phyloP scores from a whole-genome alignment of 345 rosid genomes.

The Lepidium didymum region DNA sequence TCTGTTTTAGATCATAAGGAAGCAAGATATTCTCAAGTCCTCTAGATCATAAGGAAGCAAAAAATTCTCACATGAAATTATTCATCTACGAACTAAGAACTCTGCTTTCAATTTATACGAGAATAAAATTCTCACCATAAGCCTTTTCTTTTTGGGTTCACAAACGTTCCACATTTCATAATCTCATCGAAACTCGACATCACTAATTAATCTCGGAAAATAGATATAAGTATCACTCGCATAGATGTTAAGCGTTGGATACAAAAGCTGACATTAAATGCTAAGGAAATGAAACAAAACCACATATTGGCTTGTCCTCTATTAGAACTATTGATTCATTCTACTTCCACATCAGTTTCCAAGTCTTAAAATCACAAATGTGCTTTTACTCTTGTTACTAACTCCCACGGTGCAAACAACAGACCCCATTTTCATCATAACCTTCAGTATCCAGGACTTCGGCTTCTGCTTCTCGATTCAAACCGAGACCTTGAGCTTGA shows the following conservation, averaged over 20 bases:
- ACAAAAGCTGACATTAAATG: background rate
- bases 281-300: background rate
- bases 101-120: too few relatives aligned
- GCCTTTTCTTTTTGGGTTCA: background rate
- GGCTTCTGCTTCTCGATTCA: constrained; percentile 40
- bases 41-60: too few relatives aligned
- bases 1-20: background rate
- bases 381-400: background rate
- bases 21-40: background rate
- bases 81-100: too few relatives aligned
- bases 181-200: background rate
- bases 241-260: background rate
- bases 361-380: background rate
- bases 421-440: background rate
- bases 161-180: background rate
- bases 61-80: too few relatives aligned
- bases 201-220: background rate
- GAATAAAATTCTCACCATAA: too few relatives aligned
- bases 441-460: constrained; percentile 32
- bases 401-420: background rate
- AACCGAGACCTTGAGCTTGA: constrained; percentile 58
- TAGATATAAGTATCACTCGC: background rate
- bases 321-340: background rate
- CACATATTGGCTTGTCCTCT: background rate
- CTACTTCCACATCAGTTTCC: background rate